Conservation (phyloP, 2,329 filamentous ascomycete species). For the Tolypocladium tundrense region DNA sequence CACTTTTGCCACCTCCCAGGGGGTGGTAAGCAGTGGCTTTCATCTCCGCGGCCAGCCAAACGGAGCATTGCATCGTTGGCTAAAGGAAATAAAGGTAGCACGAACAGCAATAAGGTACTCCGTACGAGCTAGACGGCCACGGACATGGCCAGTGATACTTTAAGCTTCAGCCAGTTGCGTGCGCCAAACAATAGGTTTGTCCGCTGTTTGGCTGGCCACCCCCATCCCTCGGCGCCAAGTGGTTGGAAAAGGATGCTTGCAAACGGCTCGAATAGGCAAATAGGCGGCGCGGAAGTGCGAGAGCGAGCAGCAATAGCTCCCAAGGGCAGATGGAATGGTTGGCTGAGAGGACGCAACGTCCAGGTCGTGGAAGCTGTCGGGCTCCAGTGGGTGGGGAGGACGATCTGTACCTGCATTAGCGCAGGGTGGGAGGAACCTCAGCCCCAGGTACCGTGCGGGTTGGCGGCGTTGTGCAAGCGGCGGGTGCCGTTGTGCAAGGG, state of each 20-base stretch:
- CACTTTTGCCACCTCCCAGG: background rate
- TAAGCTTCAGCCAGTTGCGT: background rate
- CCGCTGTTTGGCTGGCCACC: background rate
- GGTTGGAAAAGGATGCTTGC: background rate
- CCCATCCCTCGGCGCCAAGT: background rate
- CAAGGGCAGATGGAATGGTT: constrained; percentile 1
- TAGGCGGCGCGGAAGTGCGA: background rate
- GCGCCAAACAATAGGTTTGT: background rate
- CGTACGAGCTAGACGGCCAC: background rate
- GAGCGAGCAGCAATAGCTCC: background rate
- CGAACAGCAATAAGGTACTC: background rate
- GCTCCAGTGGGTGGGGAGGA: background rate
- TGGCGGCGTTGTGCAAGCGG: too few species aligned
- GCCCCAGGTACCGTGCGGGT: background rate
- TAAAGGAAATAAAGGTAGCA: background rate
- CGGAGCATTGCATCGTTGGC: background rate
- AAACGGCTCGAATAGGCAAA: background rate
- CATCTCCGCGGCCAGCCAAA: background rate
- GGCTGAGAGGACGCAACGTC: background rate
- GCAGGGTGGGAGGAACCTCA: background rate
- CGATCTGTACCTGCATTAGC: constrained; percentile 13
- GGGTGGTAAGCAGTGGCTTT: background rate
- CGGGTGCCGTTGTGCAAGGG: background rate
- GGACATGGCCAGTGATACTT: background rate
- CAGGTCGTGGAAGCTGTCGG: background rate